phyloP scores from a whole-genome alignment of 257 asterid species.

The Phtheirospermum japonicum region DNA sequence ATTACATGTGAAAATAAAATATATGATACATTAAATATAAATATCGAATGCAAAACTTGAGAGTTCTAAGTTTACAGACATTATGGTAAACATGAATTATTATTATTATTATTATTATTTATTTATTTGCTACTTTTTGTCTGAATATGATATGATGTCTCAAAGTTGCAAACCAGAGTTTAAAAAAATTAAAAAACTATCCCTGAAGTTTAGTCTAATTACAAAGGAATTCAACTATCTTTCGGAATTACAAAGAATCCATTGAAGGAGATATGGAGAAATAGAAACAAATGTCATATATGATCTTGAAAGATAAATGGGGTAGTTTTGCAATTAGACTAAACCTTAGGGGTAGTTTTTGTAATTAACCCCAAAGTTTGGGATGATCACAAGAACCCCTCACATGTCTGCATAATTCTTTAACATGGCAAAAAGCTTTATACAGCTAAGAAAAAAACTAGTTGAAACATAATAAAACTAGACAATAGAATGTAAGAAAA shows the following conservation, averaged over 20 bases:
- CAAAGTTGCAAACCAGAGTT: background rate
- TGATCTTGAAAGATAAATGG: background rate
- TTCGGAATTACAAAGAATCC: background rate
- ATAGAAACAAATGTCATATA: background rate
- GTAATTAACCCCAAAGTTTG: background rate
- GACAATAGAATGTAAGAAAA: background rate
- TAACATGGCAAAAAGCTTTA: background rate
- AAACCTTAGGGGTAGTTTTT: background rate
- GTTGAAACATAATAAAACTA: background rate
- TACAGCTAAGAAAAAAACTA: too few relatives aligned
- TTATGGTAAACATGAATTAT: too few relatives aligned
- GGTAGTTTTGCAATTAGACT: background rate
- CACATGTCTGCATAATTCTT: background rate
- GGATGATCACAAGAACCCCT: background rate
- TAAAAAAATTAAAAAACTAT: background rate
- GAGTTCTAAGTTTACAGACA: too few relatives aligned
- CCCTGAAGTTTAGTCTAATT: background rate
- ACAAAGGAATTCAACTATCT: too few relatives aligned
- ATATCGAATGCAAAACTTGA: background rate
- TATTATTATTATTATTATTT: too few relatives aligned
- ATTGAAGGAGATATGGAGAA: background rate
- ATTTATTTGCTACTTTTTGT: too few relatives aligned
- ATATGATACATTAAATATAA: too few relatives aligned
- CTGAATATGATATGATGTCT: too few relatives aligned
- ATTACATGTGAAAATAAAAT: too few relatives aligned